Evolutionary conservation across 805 yeast genomes (phyloP).

Genomic region (Zygoascus bituminiphila): DNA sequence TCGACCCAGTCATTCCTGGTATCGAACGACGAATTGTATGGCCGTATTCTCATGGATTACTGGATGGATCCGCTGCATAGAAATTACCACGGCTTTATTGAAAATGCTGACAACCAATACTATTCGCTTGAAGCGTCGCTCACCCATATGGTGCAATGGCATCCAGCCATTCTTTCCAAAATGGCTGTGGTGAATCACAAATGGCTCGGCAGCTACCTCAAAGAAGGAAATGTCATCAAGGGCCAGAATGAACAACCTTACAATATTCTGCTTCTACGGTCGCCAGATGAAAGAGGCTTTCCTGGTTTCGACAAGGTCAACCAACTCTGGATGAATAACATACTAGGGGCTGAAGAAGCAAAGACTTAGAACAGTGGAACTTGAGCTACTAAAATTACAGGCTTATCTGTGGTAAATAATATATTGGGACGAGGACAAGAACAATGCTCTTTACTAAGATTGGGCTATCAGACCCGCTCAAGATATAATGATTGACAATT

Average conservation of each 20-base stretch:
- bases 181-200: conserved; percentile 64
- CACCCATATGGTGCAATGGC: conserved; percentile 90
- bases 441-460: too few relatives aligned
- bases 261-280: conserved; percentile 20
- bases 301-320: conserved; percentile 9
- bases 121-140: conserved; percentile 46
- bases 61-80: conserved; percentile 73
- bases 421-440: too few relatives aligned
- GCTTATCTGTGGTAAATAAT: too few relatives aligned
- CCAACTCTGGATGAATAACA: conserved; percentile 2
- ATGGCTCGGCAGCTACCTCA: conserved; percentile 35
- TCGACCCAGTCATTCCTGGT: conserved; percentile 66
- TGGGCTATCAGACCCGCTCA: too few relatives aligned
- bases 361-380: too few relatives aligned
- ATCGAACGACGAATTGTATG: conserved; percentile 53
- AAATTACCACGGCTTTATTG: conserved; percentile 50
- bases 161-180: conserved; percentile 67
- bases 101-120: conserved; percentile 29
- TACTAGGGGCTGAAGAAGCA: background rate
- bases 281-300: conserved; percentile 11
- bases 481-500: too few relatives aligned
- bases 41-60: conserved; percentile 63
- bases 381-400: too few relatives aligned
- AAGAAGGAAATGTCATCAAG: conserved; percentile 22
- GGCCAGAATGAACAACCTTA: conserved; percentile 14